A percentile compares a stretch with the other conserved stretches of the same genome.
These are phyloP conservation scores for Phialophora tarda DNA, from an alignment of 2,329 filamentous ascomycete species.

Conservation along the genomic window DNA sequence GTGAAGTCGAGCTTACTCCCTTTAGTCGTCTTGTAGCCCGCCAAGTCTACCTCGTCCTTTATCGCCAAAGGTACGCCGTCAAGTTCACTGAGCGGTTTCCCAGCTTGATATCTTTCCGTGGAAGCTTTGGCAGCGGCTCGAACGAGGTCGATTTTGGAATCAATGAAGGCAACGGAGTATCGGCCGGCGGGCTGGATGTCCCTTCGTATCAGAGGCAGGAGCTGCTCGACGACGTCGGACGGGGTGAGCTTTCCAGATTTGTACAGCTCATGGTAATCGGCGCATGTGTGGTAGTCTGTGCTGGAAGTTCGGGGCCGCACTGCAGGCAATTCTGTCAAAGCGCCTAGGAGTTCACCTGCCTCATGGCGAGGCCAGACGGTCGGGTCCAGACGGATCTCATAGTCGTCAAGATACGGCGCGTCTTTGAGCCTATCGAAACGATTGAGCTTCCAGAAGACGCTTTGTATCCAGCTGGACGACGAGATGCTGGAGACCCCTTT, in stretches of 20 bases:
- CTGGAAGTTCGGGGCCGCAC: slow-evolving; percentile 46
- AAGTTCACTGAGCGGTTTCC: slow-evolving; percentile 69
- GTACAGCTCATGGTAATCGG: slow-evolving; percentile 80
- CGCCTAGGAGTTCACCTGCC: slow-evolving; percentile 16
- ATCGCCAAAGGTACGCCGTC: slow-evolving; percentile 84
- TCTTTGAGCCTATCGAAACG: slow-evolving; percentile 65
- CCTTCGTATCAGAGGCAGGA: slow-evolving; percentile 73
- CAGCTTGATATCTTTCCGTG: slow-evolving; percentile 71
- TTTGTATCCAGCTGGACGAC: slow-evolving; percentile 65
- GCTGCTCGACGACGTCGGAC: slow-evolving; percentile 69
- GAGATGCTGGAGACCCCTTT: slow-evolving; percentile 55
- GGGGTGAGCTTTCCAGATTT: slow-evolving; percentile 72
- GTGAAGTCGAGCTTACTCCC: slow-evolving; percentile 68
- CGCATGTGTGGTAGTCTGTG: slow-evolving; percentile 68
- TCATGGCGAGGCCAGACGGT: slow-evolving; percentile 58
- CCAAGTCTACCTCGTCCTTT: slow-evolving; percentile 78
- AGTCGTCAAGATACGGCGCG: slow-evolving; percentile 60
- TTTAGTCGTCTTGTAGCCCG: slow-evolving; percentile 70
- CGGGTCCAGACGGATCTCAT: slow-evolving; percentile 61
- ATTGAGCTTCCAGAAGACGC: slow-evolving; percentile 72
- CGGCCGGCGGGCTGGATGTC: slow-evolving; percentile 60
- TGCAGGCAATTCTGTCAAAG: slow-evolving; percentile 40
- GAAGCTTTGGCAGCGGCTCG: slow-evolving; percentile 73
- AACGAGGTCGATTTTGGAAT: slow-evolving; percentile 67
- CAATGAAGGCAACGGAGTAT: slow-evolving; percentile 76